phyloP scores from a whole-genome alignment of 1,139 yeast species.

The Entelexis sorbosivorans region DNA sequence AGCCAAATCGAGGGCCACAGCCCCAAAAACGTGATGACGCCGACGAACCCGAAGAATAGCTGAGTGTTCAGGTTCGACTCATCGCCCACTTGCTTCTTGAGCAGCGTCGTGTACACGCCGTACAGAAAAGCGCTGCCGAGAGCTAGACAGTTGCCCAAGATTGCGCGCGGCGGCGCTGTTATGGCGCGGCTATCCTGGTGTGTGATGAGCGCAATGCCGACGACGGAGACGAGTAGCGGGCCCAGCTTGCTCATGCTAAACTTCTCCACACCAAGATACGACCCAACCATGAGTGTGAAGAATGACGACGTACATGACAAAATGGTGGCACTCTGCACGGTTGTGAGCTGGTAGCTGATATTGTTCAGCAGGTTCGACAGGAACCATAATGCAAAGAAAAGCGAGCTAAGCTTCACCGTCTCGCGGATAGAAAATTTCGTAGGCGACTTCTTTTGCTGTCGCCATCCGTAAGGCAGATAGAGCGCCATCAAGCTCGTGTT shows the following conservation, averaged over 20 bases:
- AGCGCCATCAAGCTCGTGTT: constrained; percentile 77
- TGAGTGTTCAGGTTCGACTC: constrained; percentile 73
- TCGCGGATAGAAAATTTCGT: constrained; percentile 27
- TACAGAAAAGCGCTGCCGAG: constrained; percentile 74
- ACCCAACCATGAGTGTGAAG: constrained; percentile 80
- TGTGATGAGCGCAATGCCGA: constrained; percentile 74
- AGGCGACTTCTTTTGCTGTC: constrained; percentile 13
- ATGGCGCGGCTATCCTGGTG: constrained; percentile 25
- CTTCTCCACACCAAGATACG: constrained; percentile 55
- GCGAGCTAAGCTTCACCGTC: constrained; percentile 49
- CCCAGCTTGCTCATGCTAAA: constrained; percentile 53
- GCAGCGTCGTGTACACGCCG: constrained; percentile 80
- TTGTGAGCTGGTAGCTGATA: constrained; percentile 74
- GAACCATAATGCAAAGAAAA: constrained; percentile 84
- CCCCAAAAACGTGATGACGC: constrained; percentile 61
- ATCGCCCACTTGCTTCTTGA: constrained; percentile 59
- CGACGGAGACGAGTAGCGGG: constrained; percentile 59
- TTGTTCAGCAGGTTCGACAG: constrained; percentile 79
- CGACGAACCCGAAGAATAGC: constrained; percentile 88
- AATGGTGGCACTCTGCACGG: constrained; percentile 89
- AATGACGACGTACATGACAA: constrained; percentile 84
- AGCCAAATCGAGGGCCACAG: constrained; percentile 74
- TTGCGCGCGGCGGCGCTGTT: constrained; percentile 35
- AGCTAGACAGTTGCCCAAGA: constrained; percentile 72
- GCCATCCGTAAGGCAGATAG: constrained; percentile 43